Conservation (phyloP, 345 rosid species). For the Citrus glauca region DNA sequence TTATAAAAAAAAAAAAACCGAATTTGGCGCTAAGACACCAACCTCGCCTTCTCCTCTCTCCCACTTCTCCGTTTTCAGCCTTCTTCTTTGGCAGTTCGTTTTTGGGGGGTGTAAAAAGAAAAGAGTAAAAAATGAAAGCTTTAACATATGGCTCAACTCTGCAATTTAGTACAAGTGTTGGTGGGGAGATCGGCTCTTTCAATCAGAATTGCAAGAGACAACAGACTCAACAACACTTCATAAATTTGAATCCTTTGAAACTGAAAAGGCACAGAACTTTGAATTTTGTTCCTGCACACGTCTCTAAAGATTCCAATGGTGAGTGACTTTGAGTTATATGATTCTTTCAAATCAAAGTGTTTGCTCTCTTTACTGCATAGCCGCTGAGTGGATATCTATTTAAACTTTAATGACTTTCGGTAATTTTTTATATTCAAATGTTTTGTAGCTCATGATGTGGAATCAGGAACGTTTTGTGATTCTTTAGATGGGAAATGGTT, state of each 20-base stretch:
- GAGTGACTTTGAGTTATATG: neutral
- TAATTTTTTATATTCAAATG: neutral
- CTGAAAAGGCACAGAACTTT: neutral
- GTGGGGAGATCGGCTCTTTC: neutral
- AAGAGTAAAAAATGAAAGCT: neutral
- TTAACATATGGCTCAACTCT: neutral
- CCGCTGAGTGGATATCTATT: neutral
- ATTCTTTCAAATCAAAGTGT: neutral
- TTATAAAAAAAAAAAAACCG: neutral
- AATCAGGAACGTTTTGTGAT: slow-evolving; percentile 16
- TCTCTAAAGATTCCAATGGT: slow-evolving; percentile 3
- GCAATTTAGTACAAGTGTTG: neutral
- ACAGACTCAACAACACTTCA: neutral
- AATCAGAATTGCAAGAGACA: neutral
- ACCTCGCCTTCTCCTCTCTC: neutral
- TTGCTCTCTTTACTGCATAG: neutral
- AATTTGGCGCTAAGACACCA: neutral
- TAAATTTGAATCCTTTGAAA: neutral
- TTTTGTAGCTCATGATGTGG: slow-evolving; percentile 17
- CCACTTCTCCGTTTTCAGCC: neutral
- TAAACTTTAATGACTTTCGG: neutral
- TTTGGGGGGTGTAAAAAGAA: neutral
- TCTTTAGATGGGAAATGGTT: slow-evolving; percentile 28
- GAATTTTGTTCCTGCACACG: neutral
- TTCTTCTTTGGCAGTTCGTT: neutral